phyloP scores from a whole-genome alignment of 2,329 filamentous ascomycete genomes.

The Nemania sp. region DNA sequence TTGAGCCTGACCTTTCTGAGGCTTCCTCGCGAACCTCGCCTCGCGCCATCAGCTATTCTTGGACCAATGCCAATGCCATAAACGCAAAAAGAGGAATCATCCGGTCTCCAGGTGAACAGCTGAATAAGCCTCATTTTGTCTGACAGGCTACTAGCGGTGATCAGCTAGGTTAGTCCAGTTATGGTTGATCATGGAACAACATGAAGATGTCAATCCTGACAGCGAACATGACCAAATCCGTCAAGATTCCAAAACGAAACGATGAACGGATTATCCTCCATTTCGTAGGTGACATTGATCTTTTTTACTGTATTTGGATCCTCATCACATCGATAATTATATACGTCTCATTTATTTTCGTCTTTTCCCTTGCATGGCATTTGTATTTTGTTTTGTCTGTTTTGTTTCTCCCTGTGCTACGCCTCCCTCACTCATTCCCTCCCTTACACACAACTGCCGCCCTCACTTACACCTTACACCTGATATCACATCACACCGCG shows the following conservation, averaged over 20 bases:
- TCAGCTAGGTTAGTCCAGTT: background rate
- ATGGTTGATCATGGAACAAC: conserved; percentile 35
- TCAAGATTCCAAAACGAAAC: conserved; percentile 47
- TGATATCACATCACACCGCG: background rate
- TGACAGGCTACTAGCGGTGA: background rate
- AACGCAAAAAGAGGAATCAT: too few relatives aligned
- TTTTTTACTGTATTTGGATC: background rate
- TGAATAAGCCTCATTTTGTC: conserved; percentile 1
- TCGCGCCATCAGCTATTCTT: too few relatives aligned
- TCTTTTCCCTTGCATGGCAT: background rate
- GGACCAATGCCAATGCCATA: too few relatives aligned
- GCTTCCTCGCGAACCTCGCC: too few relatives aligned
- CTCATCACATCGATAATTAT: background rate
- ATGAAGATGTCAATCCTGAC: conserved; percentile 34
- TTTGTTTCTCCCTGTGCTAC: background rate
- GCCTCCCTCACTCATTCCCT: background rate
- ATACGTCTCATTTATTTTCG: conserved; percentile 1
- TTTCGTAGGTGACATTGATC: conserved; percentile 69
- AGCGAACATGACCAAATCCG: conserved; percentile 25
- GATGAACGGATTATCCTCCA: conserved; percentile 76
- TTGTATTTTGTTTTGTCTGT: background rate
- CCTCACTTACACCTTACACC: background rate
- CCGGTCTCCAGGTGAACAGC: too few relatives aligned
- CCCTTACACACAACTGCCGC: background rate
- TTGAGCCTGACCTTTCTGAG: too few relatives aligned